These are phyloP conservation scores for Ogataea neopini DNA, from an alignment of 805 yeast species.

Conservation along the genomic window DNA sequence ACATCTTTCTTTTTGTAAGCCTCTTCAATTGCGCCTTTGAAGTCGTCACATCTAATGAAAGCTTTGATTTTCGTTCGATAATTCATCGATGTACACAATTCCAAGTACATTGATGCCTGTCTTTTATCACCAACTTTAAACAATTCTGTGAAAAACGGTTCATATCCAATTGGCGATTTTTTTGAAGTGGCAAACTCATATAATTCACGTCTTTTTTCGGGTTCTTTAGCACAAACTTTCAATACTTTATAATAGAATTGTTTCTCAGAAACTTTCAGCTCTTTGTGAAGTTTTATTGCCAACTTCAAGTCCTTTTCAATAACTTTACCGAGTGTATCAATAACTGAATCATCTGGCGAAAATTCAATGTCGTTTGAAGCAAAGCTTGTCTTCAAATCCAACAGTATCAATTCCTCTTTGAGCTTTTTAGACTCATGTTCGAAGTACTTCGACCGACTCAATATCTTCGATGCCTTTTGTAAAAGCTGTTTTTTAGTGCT, in stretches of 20 bases:
- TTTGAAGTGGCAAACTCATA: slow-evolving; percentile 50
- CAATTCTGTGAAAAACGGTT: slow-evolving; percentile 59
- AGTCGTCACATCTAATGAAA: slow-evolving; percentile 54
- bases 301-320: slow-evolving; percentile 49
- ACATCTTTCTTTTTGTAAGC: slow-evolving; percentile 47
- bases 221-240: slow-evolving; percentile 44
- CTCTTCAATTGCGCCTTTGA: slow-evolving; percentile 49
- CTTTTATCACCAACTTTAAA: slow-evolving; percentile 53
- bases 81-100: slow-evolving; percentile 46
- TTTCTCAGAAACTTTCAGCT: slow-evolving; percentile 56
- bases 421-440: slow-evolving; percentile 42
- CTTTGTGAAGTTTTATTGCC: slow-evolving; percentile 50
- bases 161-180: slow-evolving; percentile 73
- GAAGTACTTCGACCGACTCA: slow-evolving; percentile 34
- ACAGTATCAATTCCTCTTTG: slow-evolving; percentile 45
- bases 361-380: neutral
- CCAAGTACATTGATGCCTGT: slow-evolving; percentile 62
- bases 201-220: slow-evolving; percentile 54
- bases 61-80: slow-evolving; percentile 50
- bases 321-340: slow-evolving; percentile 49
- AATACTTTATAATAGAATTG: slow-evolving; percentile 58
- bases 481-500: slow-evolving; percentile 27
- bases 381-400: slow-evolving; percentile 46
- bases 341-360: slow-evolving; percentile 34
- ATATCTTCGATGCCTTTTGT: slow-evolving; percentile 32